phyloP scores from a whole-genome alignment of 805 yeast genomes.

The Tetrapisispora taiwanensis region DNA sequence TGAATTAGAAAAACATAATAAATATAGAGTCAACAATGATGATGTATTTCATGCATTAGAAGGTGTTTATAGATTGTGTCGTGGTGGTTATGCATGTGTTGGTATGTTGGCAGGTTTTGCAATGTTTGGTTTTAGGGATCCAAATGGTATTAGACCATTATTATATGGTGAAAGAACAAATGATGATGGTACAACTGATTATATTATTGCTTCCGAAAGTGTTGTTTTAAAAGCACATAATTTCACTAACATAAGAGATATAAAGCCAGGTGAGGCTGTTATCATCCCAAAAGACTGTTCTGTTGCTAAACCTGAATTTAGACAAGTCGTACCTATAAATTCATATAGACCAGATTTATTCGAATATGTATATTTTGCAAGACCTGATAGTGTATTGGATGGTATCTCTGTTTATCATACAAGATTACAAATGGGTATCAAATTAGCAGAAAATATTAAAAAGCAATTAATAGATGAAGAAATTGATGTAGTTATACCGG shows the following conservation, averaged over 20 bases:
- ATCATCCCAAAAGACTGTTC: constrained; percentile 71
- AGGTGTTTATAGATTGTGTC: constrained; percentile 69
- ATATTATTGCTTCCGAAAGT: constrained; percentile 91
- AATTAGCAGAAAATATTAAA: constrained; percentile 65
- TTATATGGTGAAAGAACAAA: constrained; percentile 72
- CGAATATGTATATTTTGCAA: constrained; percentile 95
- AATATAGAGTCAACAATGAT: constrained; percentile 81
- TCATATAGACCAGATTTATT: constrained; percentile 90
- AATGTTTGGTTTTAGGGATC: constrained; percentile 90
- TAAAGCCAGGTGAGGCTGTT: constrained; percentile 93
- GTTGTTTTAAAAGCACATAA: constrained; percentile 92
- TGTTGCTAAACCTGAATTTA: constrained; percentile 54
- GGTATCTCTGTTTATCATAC: constrained; percentile 95
- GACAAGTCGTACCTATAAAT: constrained; percentile 71
- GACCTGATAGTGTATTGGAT: constrained; percentile 92
- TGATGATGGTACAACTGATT: constrained; percentile 63
- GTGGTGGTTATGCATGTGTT: constrained; percentile 96
- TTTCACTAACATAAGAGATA: constrained; percentile 66
- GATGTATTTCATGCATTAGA: constrained; percentile 80
- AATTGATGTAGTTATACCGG: constrained; percentile 94
- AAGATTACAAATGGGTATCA: constrained; percentile 87
- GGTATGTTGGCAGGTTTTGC: constrained; percentile 96
- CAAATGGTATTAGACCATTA: constrained; percentile 91
- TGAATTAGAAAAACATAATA: constrained; percentile 82
- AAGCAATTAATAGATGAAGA: constrained; percentile 39